Evolutionary conservation across 2,329 filamentous ascomycete genomes (phyloP), one percentile per base, ranked within the genome.

Genomic region (Monosporascus ibericus): DNA sequence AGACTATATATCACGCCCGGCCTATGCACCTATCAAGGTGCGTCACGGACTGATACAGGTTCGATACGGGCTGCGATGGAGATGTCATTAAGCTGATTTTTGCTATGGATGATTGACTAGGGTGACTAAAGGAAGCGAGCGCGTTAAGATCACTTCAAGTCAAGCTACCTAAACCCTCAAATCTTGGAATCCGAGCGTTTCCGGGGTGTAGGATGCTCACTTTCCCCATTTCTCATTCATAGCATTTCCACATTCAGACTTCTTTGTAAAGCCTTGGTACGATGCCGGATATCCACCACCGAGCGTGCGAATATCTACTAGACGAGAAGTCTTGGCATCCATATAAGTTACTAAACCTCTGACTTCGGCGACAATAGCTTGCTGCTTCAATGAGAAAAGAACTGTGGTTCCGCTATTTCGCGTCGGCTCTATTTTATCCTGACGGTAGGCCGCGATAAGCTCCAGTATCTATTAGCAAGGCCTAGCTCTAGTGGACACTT

Each of bases 381-480:
- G 58, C 52, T 61, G 59, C 42, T 55, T 56, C 15, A 61, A 55
- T 2, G 58, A 63, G 38, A 55, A 60, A 6, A 62, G 49, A 14
- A 46, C 51, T 4, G 52, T 55, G 14, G 54, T 55, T 8, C 55
- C 56, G 27, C 44, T 47, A 18, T 59, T 57, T 1, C 55, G 53
- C 14, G 60, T 57, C 7, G 58, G 58, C 37, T 62, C 57, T 15
- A 58, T 54, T 20, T 15, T 18, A 5, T 58, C 57, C 34, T 58
- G 51, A 1, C 58, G 55, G 38, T 56, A 49, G 17, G 61, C 60
- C 1, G 54, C 54, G 25, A 62, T 61, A n/a, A 63, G 49, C 57
- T 58, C 37, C 25, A 25, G 25, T 25, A 25, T 25, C 38, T n/a
- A n/a, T 47, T 3, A 47, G 20, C 9, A 18, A 25, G 5, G 7